Conservation (phyloP, 1,284 basidiomycete genomes). For the Cystobasidiaceae sp. region DNA sequence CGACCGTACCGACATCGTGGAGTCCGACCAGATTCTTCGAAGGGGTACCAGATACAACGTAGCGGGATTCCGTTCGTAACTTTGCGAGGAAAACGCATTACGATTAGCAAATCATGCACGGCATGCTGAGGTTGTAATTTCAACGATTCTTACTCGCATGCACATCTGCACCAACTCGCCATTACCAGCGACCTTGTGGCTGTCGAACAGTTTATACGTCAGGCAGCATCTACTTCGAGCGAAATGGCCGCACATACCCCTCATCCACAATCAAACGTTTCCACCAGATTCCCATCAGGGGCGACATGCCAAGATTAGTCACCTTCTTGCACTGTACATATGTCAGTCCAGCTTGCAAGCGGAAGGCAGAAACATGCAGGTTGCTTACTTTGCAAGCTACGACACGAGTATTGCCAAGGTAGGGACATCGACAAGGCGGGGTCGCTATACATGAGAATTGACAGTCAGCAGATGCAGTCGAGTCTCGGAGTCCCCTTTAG, state of each 20-base stretch:
- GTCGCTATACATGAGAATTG: constrained; percentile 55
- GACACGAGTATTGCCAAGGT: constrained; percentile 5
- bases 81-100: constrained; percentile 54
- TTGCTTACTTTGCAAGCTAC: constrained; percentile 13
- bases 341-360: not conserved
- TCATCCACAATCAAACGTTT: constrained; percentile 83
- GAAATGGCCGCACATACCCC: constrained; percentile 49
- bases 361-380: not conserved
- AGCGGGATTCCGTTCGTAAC: constrained; percentile 69
- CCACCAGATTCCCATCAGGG: constrained; percentile 70
- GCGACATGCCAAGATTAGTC: constrained; percentile 48
- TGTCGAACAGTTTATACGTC: not conserved
- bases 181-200: constrained; percentile 26
- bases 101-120: no score
- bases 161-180: constrained; percentile 28
- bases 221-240: not conserved
- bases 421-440: constrained; percentile 1
- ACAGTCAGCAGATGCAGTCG: no score
- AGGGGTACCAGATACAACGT: constrained; percentile 84
- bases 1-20: constrained; percentile 49
- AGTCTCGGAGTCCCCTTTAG: no score
- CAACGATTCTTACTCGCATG: constrained; percentile 54
- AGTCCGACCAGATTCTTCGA: constrained; percentile 71
- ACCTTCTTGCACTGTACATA: constrained; percentile 25
- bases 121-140: no score